phyloP scores from a whole-genome alignment of 148 eudicot genomes.

The Fagopyrum homotropicum region DNA sequence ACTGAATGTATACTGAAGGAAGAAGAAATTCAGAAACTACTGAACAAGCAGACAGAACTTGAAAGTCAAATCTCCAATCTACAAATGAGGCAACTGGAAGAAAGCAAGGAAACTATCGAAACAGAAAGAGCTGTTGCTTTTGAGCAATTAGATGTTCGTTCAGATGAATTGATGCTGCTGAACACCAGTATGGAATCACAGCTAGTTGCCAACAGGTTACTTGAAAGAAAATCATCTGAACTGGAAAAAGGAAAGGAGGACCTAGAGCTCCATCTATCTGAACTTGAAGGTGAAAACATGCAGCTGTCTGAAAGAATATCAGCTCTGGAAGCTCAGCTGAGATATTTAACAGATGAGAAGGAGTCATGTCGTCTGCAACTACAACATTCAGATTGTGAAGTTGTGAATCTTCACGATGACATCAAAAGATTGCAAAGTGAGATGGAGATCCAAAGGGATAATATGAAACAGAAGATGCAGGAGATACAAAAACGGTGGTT shows the following conservation, averaged over 20 bases:
- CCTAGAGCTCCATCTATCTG: constrained; percentile 37
- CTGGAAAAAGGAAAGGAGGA: constrained; percentile 46
- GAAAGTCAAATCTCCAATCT: constrained; percentile 38
- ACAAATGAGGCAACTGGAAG: constrained; percentile 32
- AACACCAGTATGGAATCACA: constrained; percentile 36
- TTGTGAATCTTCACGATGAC: constrained; percentile 46
- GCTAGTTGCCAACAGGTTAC: constrained; percentile 39
- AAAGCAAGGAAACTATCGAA: constrained; percentile 26
- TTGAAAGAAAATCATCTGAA: constrained; percentile 40
- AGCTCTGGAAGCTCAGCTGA: constrained; percentile 52
- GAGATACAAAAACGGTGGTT: constrained; percentile 41
- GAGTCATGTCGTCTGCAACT: constrained; percentile 46
- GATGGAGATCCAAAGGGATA: constrained; percentile 36
- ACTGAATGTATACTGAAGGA: constrained; percentile 26
- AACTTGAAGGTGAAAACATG: constrained; percentile 52
- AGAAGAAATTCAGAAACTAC: constrained; percentile 33
- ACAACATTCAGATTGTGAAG: constrained; percentile 36
- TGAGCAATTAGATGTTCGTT: constrained; percentile 31
- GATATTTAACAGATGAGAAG: constrained; percentile 42
- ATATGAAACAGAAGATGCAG: constrained; percentile 36
- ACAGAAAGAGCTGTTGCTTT: constrained; percentile 32
- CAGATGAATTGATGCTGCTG: constrained; percentile 32
- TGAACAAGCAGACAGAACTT: constrained; percentile 25
- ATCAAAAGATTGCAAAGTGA: constrained; percentile 36
- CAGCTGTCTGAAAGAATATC: constrained; percentile 47